Base-by-base conservation (phyloP, 1,284 basidiomycete genomes). In the Cutaneotrichosporon curvatum region DNA sequence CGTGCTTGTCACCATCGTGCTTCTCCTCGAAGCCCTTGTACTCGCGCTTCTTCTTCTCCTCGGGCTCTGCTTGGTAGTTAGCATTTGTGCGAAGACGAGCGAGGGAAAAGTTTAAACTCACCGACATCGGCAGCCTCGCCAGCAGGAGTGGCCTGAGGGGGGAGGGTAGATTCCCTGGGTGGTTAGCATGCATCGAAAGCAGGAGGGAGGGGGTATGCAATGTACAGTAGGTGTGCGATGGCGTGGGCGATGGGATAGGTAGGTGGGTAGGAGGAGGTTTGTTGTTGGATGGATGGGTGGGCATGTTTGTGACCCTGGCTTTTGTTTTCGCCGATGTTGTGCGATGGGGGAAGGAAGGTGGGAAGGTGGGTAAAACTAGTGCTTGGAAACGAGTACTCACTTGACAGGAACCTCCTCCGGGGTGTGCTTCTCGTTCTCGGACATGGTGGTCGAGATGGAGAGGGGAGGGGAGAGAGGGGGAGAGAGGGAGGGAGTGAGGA, bases 21-120 rank as follows among this genome's bases (percentile, higher is more conserved):
- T 88, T 85, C 69, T 90, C 84, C 59, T 81, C 81, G 63, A 91
- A 87, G 45, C 90, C 87, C 79, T 87, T 90, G 79, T 91, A 91
- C 76, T 87, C 85, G 76, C 87, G 79, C 77, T 88, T 86, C 73
- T 74, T 84, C 54, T 55, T 77, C 25, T 28, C 25, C 82, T 83
- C 73, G 75, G 80, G 56, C 52, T 53, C 30, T 35, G 38, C 23
- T 35, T 18, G 22, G 41, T 21, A 14, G 32, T 18, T 35, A 22
- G 32, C n/a, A n/a, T n/a, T n/a, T n/a, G 9, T 4, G 39, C 16
- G 14, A 32, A 12, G n/a, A 7, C 2, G 6, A 15, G n/a, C n/a
- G n/a, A n/a, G n/a, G n/a, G n/a, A n/a, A 28, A 28, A 30, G n/a
- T n/a, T n/a, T 23, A 19, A 28, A 57, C 60, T 57, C 43, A 61